Conservation (phyloP, 176 grass and related monocot species). For the Hordeum vulgare region DNA sequence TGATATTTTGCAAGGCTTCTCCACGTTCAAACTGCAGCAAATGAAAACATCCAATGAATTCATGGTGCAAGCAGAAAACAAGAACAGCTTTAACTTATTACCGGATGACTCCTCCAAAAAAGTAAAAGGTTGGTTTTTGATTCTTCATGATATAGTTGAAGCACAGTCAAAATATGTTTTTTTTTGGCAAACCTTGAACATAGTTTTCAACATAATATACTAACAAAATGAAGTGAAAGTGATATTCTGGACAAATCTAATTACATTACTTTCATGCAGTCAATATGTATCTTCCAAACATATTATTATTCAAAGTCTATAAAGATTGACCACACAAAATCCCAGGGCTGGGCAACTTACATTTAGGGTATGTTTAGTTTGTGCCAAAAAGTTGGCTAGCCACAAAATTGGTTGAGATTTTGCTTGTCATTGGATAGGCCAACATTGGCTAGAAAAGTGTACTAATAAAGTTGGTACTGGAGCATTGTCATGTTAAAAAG, state of each 20-base stretch:
- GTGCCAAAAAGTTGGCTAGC: too few species aligned
- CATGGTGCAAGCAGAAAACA: not conserved
- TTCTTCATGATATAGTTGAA: not conserved
- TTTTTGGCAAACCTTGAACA: not conserved
- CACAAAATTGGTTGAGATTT: too few species aligned
- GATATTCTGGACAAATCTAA: not conserved
- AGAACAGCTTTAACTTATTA: not conserved
- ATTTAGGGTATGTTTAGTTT: not conserved
- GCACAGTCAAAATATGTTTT: not conserved
- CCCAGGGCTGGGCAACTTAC: not conserved
- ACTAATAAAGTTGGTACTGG: too few species aligned
- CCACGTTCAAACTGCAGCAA: constrained; percentile 79
- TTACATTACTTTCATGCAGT: not conserved
- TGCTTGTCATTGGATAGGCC: too few species aligned
- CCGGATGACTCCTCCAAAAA: not conserved
- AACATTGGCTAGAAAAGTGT: too few species aligned
- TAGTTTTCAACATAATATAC: not conserved
- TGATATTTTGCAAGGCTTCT: constrained; percentile 82
- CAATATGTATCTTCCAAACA: not conserved
- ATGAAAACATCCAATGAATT: constrained; percentile 28
- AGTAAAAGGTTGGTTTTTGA: not conserved
- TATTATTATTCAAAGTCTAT: not conserved
- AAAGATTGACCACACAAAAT: not conserved
- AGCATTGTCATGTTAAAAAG: too few species aligned
- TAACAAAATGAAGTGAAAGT: not conserved